phyloP scores from a whole-genome alignment of 2,329 filamentous ascomycete genomes.

The Helminthosporium solani region DNA sequence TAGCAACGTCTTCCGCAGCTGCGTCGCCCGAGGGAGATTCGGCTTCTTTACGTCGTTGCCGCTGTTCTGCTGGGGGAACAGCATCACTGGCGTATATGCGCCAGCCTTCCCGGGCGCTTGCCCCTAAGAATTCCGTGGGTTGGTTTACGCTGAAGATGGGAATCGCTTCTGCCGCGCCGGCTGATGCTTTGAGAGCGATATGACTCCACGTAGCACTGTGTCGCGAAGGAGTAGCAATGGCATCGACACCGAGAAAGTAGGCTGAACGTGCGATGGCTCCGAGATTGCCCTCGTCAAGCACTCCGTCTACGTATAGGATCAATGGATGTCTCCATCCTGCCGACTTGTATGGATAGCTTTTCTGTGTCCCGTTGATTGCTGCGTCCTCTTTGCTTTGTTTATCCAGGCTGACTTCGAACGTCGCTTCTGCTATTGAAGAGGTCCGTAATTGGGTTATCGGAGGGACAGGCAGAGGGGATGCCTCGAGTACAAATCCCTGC shows the following conservation, averaged over 20 bases:
- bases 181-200: conserved; percentile 80
- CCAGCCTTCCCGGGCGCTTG: conserved; percentile 74
- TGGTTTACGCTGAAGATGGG: conserved; percentile 69
- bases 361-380: conserved; percentile 66
- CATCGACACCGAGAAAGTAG: conserved; percentile 86
- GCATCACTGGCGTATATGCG: conserved; percentile 71
- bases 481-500: conserved; percentile 76
- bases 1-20: conserved; percentile 30
- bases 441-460: conserved; percentile 62
- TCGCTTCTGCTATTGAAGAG: conserved; percentile 44
- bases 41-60: conserved; percentile 6
- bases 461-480: conserved; percentile 74
- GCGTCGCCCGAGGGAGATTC: not conserved
- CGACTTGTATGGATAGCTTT: conserved; percentile 51
- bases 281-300: conserved; percentile 85
- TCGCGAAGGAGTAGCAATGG: conserved; percentile 72
- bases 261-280: conserved; percentile 87
- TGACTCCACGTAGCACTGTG: conserved; percentile 72
- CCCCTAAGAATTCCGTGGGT: conserved; percentile 67
- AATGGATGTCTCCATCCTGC: conserved; percentile 61
- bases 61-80: conserved; percentile 17
- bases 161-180: conserved; percentile 81
- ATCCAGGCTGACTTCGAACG: conserved; percentile 48
- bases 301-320: conserved; percentile 71
- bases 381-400: conserved; percentile 74